Evolutionary conservation across 1,139 yeast species (phyloP).

Genomic region (Zygoascus sp.): DNA sequence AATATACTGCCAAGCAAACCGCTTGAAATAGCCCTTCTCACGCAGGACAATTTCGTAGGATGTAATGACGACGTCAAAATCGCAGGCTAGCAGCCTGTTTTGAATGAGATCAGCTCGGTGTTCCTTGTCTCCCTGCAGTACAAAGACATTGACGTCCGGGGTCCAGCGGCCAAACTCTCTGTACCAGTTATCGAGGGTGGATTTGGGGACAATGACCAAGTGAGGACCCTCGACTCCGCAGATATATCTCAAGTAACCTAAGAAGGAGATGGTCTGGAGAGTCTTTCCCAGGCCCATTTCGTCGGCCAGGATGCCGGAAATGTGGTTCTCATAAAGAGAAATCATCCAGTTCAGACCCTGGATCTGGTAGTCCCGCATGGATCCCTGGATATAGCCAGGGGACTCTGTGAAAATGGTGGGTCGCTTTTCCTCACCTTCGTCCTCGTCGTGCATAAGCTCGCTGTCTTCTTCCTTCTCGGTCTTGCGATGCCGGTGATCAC

Average conservation of each 20-base stretch:
- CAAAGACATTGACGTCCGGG: conserved; percentile 85
- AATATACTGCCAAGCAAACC: conserved; percentile 88
- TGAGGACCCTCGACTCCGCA: conserved; percentile 85
- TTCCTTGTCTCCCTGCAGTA: conserved; percentile 84
- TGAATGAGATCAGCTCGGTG: conserved; percentile 60
- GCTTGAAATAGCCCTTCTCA: conserved; percentile 75
- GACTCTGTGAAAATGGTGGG: conserved; percentile 65
- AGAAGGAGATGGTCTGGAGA: conserved; percentile 83
- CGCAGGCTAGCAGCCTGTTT: conserved; percentile 56
- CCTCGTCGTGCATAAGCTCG: conserved; percentile 74
- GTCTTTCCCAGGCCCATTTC: conserved; percentile 99
- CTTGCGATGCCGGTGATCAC: conserved; percentile 44
- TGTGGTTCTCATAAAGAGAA: conserved; percentile 72
- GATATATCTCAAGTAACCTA: conserved; percentile 79
- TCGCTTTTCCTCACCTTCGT: conserved; percentile 41
- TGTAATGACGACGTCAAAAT: conserved; percentile 84
- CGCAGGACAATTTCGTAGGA: conserved; percentile 91
- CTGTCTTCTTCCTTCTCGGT: conserved; percentile 93
- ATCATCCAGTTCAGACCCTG: conserved; percentile 94
- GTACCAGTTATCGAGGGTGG: conserved; percentile 93
- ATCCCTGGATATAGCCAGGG: conserved; percentile 65
- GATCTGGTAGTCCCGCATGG: conserved; percentile 77
- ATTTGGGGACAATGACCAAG: conserved; percentile 87
- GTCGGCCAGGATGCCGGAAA: conserved; percentile 91
- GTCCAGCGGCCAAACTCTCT: conserved; percentile 94